These are phyloP conservation scores for Petunia axillaris DNA, from an alignment of 257 asterid genomes.

Conservation along the genomic window DNA sequence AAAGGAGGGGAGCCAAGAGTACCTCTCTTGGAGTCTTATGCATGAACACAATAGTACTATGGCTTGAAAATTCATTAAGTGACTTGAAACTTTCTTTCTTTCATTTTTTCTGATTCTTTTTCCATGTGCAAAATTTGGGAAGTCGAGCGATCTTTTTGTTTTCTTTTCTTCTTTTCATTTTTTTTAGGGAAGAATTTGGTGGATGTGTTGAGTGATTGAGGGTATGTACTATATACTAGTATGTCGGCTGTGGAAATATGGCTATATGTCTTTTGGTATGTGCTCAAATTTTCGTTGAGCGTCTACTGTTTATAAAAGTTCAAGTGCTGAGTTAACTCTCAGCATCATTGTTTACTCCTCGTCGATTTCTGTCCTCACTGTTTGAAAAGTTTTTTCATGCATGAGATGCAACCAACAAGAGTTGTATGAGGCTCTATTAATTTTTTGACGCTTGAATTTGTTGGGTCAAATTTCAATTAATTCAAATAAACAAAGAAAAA, in stretches of 20 bases:
- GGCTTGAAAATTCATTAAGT: neutral
- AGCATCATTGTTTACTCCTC: neutral
- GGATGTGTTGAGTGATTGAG: constrained; percentile 1
- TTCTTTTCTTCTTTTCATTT: too few relatives aligned
- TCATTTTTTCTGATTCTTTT: constrained; percentile 1
- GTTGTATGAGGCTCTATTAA: neutral
- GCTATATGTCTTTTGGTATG: neutral
- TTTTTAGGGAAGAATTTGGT: neutral
- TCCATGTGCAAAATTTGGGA: neutral
- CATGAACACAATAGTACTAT: constrained; percentile 31
- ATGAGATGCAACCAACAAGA: neutral
- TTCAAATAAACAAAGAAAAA: too few relatives aligned
- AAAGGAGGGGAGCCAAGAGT: constrained; percentile 41
- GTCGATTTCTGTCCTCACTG: neutral
- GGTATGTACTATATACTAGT: neutral
- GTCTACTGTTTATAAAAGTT: neutral
- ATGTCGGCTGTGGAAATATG: neutral
- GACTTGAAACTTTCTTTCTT: neutral
- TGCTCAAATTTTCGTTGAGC: constrained; percentile 19
- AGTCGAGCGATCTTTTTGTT: neutral
- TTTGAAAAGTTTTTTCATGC: neutral
- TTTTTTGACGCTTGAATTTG: too few relatives aligned
- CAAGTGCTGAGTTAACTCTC: constrained; percentile 12
- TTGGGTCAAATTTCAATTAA: too few relatives aligned
- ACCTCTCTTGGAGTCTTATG: constrained; percentile 65